A percentile compares a stretch with the other conserved stretches of the same genome.
Conservation (phyloP, 1,284 basidiomycete genomes). For the Rhodotorula sp. region DNA sequence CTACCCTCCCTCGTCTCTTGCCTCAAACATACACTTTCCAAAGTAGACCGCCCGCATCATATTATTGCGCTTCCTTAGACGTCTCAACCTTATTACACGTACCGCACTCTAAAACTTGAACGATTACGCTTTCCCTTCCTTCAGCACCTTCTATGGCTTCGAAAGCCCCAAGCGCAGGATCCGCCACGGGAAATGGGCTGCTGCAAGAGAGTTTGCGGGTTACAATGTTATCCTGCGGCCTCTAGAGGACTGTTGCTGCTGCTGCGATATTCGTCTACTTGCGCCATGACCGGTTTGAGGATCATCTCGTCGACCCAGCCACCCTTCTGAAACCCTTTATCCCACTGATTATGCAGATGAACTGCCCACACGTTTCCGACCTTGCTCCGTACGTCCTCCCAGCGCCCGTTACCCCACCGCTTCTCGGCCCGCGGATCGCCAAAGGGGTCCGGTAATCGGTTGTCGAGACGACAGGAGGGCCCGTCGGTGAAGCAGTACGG, state of each 20-base stretch:
- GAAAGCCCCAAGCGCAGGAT: too few species aligned
- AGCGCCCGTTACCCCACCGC: constrained; percentile 58
- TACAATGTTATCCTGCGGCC: background rate
- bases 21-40: background rate
- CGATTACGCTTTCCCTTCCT: too few species aligned
- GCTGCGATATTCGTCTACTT: constrained; percentile 6
- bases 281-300: constrained; percentile 19
- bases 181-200: background rate
- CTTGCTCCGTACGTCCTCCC: constrained; percentile 62
- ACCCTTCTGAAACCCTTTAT: constrained; percentile 71
- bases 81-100: too few species aligned
- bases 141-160: too few species aligned
- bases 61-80: too few species aligned
- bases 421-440: constrained; percentile 56
- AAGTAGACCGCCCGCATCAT: background rate
- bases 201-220: background rate
- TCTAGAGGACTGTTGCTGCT: background rate
- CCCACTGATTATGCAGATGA: constrained; percentile 92
- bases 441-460: constrained; percentile 87
- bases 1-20: background rate
- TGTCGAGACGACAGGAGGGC: constrained; percentile 82
- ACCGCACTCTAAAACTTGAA: too few species aligned
- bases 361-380: constrained; percentile 76
- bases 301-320: constrained; percentile 57
- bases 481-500: constrained; percentile 92